These are phyloP conservation scores for Setaria viridis DNA, from an alignment of 202 grass and related monocot species.

Conservation along the genomic window DNA sequence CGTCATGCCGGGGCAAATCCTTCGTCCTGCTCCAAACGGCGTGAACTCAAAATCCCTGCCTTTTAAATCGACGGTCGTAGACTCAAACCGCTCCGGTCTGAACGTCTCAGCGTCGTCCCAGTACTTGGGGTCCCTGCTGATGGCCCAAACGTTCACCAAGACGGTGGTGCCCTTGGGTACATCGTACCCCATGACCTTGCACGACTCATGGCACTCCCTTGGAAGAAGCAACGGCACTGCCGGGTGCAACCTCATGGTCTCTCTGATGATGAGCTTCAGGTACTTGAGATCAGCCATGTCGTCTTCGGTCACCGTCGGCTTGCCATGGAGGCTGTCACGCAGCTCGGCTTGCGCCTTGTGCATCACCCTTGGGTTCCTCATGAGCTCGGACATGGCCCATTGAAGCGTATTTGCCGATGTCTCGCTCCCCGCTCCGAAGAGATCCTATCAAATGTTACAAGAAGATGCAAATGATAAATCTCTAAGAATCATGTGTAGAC, in stretches of 20 bases:
- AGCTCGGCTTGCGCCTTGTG: background rate
- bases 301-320: background rate
- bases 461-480: too few relatives aligned
- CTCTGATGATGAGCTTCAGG: background rate
- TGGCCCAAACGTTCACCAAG: background rate
- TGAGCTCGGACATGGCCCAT: background rate
- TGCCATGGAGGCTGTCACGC: background rate
- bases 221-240: background rate
- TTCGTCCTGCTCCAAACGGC: background rate
- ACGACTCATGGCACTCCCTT: background rate
- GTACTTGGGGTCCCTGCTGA: background rate
- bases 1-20: background rate
- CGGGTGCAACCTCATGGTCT: background rate
- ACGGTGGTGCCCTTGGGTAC: background rate
- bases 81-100: background rate
- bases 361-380: background rate
- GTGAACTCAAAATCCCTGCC: background rate
- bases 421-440: background rate
- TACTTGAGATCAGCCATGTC: background rate
- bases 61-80: background rate
- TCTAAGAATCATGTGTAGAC: too few relatives aligned
- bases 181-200: background rate
- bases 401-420: conserved; percentile 1
- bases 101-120: background rate
- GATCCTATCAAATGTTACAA: conserved; percentile 8